Base-by-base conservation (phyloP, 495 filamentous ascomycete species). In the Tuber borchii region DNA sequence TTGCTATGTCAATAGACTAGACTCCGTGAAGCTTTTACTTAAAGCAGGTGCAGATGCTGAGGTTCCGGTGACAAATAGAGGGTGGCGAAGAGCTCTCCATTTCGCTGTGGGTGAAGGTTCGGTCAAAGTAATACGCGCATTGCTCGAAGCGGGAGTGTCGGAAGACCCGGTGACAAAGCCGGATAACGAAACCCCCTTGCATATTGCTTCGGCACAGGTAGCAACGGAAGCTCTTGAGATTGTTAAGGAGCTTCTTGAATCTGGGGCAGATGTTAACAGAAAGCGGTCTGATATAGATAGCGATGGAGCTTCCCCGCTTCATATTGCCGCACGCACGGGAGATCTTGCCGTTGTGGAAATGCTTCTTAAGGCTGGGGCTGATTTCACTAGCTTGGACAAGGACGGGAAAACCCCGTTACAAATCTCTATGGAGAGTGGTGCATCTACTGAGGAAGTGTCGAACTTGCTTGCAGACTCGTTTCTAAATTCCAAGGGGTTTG, bases 71-170 rank as follows among this genome's bases (percentile, higher is more conserved):
- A 65, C 56, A 31, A 65, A 65, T 26, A 65, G 56, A 19, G 56
- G 56, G 56, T 65, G 56, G 56, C 56, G 56, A 65, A 65, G 56
- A 34, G 56, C 56, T 34, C 56, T 65, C 56, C 56, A 65, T 65
- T 65, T 65, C 56, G 56, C 56, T 34, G 56, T 65, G 56, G 56
- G 56, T 19, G 56, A 65, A 34, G 56, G 56, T 34, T 65, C 56
- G 16, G 56, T 65, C 56, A 65, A 34, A 17, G 56, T 65, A 65
- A 65, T 65, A 34, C 56, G 56, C 5, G 56, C 56, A 34, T 34
- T 65, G 34, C 56, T 65, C 26, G 56, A 65, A 26, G 56, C 56
- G 56, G 56, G 56, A 19, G 56, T 65, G 56, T 31, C 56, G 10
- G 56, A 65, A 19, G 56, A 65, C 26, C 56, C 56, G 26, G 56